These are phyloP conservation scores for Arabidopsis arenosa DNA, from an alignment of 345 rosid species.

Conservation along the genomic window DNA sequence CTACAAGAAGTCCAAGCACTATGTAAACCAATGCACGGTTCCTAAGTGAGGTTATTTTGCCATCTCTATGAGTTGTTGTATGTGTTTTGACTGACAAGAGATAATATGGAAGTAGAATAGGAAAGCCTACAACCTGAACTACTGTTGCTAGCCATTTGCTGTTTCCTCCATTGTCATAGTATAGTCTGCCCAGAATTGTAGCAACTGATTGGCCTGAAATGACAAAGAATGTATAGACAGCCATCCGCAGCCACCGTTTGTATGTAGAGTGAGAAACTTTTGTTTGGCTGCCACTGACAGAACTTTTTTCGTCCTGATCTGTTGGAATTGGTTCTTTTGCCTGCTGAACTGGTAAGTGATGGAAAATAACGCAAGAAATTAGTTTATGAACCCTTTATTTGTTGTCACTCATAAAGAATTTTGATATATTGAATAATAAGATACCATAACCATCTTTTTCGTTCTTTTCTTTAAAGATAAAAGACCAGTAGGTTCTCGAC, in stretches of 20 bases:
- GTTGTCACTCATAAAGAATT: neutral
- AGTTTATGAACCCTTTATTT: conserved; percentile 11
- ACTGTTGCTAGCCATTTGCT: conserved; percentile 64
- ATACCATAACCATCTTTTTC: neutral
- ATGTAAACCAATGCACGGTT: conserved; percentile 45
- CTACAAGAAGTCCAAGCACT: conserved; percentile 51
- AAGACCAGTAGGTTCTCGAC: neutral
- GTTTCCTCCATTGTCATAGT: conserved; percentile 61
- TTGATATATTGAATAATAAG: neutral
- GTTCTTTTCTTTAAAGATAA: conserved; percentile 9
- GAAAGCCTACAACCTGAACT: conserved; percentile 58
- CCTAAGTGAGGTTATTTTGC: conserved; percentile 28
- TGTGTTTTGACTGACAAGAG: conserved; percentile 38
- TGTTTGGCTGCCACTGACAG: conserved; percentile 25
- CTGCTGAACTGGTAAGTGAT: conserved; percentile 39
- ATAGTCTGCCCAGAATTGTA: conserved; percentile 55
- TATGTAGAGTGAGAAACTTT: conserved; percentile 34
- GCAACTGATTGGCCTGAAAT: conserved; percentile 57
- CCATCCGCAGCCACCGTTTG: conserved; percentile 51
- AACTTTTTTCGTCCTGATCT: conserved; percentile 14
- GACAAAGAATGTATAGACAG: conserved; percentile 44
- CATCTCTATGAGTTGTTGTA: conserved; percentile 12
- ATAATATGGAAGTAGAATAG: conserved; percentile 56
- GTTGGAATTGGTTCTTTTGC: conserved; percentile 30
- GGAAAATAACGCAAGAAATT: neutral